A percentile compares a stretch with the other conserved stretches of the same genome.
Evolutionary conservation across 2,329 filamentous ascomycete genomes (phyloP).

Genomic region (Stagonosporopsis vannaccii): DNA sequence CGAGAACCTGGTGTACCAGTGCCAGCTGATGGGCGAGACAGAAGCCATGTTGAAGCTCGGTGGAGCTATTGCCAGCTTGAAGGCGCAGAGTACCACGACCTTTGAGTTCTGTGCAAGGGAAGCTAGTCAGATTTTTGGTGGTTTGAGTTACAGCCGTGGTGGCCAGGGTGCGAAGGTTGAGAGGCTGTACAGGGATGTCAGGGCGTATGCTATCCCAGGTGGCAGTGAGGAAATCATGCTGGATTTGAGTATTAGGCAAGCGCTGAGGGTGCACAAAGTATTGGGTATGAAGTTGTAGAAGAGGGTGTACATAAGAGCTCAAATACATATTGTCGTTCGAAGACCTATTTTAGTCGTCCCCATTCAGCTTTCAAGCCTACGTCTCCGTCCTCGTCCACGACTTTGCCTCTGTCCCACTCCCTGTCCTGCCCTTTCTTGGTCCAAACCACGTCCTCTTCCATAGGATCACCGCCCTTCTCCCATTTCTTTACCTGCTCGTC

Average conservation of each 20-base stretch:
- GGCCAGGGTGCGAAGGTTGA: slow-evolving; percentile 97
- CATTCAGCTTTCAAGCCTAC: slow-evolving; percentile 60
- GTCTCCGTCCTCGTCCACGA: slow-evolving; percentile 62
- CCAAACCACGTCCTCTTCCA: slow-evolving; percentile 76
- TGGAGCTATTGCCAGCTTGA: slow-evolving; percentile 90
- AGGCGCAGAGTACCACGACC: slow-evolving; percentile 91
- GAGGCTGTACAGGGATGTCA: slow-evolving; percentile 90
- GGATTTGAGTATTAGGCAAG: slow-evolving; percentile 92
- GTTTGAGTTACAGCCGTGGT: slow-evolving; percentile 87
- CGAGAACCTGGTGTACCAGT: slow-evolving; percentile 93
- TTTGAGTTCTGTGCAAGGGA: slow-evolving; percentile 98
- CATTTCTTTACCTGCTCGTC: slow-evolving; percentile 77
- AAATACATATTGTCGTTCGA: not conserved
- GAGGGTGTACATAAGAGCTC: not conserved
- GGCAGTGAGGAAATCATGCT: slow-evolving; percentile 99
- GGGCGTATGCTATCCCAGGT: slow-evolving; percentile 93
- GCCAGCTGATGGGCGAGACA: slow-evolving; percentile 88
- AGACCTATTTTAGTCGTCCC: slow-evolving; percentile 44
- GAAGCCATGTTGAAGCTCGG: slow-evolving; percentile 97
- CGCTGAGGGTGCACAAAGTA: slow-evolving; percentile 84
- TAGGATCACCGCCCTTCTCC: slow-evolving; percentile 68
- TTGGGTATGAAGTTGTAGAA: slow-evolving; percentile 92
- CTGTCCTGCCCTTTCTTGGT: slow-evolving; percentile 70
- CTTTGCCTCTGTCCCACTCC: slow-evolving; percentile 73
- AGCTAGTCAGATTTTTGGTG: slow-evolving; percentile 96